Evolutionary conservation across 257 asterid species (phyloP).

Genomic region (Anisodus acutangulus): DNA sequence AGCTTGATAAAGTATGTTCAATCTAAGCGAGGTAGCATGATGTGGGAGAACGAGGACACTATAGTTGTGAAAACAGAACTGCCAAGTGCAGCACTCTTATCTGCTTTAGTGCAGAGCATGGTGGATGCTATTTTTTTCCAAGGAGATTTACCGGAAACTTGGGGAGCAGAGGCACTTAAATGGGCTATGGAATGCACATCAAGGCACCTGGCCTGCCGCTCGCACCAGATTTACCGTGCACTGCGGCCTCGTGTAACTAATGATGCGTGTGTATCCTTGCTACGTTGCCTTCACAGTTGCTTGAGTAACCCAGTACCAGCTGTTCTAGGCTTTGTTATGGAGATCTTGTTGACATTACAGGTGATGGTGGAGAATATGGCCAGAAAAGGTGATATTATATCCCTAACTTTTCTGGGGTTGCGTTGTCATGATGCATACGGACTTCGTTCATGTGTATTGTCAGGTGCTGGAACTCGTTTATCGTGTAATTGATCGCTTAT

Average conservation of each 20-base stretch:
- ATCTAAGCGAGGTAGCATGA: slow-evolving; percentile 97
- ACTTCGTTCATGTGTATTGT: slow-evolving; percentile 92
- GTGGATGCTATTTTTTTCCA: slow-evolving; percentile 98
- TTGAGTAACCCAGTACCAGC: slow-evolving; percentile 90
- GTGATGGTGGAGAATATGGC: slow-evolving; percentile 99
- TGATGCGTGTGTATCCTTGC: slow-evolving; percentile 93
- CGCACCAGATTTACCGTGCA: slow-evolving; percentile 98
- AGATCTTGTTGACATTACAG: slow-evolving; percentile 87
- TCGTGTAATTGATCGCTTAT: slow-evolving; percentile 84
- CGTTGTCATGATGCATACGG: slow-evolving; percentile 99
- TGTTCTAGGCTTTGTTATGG: slow-evolving; percentile 95
- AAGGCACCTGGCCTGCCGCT: slow-evolving; percentile 96
- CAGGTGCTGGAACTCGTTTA: slow-evolving; percentile 98
- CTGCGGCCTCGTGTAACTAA: slow-evolving; percentile 87
- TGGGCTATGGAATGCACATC: slow-evolving; percentile 99
- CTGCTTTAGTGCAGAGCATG: slow-evolving; percentile 99
- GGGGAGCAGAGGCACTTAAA: slow-evolving; percentile 98
- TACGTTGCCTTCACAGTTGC: slow-evolving; percentile 96
- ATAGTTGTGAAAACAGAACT: slow-evolving; percentile 84
- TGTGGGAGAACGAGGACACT: slow-evolving; percentile 99
- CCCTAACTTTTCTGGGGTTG: slow-evolving; percentile 99
- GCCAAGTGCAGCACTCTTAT: slow-evolving; percentile 94
- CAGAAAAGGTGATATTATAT: slow-evolving; percentile 86
- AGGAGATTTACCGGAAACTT: slow-evolving; percentile 99
- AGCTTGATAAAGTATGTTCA: slow-evolving; percentile 96